Conservation (phyloP, 2,329 filamentous ascomycete species). For the Ascochyta rabiei region DNA sequence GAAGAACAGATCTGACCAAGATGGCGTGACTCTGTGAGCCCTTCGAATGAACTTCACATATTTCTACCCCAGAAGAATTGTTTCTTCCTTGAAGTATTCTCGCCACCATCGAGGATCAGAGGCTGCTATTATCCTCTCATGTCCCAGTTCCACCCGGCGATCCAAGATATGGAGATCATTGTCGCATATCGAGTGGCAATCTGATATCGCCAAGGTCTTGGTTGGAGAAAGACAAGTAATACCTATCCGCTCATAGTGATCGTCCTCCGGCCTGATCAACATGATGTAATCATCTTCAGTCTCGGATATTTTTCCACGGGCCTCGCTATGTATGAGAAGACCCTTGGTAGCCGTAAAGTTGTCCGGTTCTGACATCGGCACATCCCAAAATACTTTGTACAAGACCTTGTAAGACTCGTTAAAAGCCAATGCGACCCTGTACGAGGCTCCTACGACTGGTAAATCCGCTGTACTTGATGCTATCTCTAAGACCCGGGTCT, state of each 20-base stretch:
- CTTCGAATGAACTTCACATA: neutral
- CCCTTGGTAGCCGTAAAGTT: neutral
- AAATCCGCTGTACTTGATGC: neutral
- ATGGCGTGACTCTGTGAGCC: too few relatives aligned
- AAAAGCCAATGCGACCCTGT: neutral
- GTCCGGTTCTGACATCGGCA: neutral
- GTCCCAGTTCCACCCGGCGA: neutral
- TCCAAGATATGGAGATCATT: neutral
- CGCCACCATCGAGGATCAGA: neutral
- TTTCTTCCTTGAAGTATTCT: neutral
- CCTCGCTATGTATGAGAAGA: neutral
- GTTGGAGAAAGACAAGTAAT: neutral
- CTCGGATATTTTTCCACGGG: neutral
- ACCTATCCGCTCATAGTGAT: neutral
- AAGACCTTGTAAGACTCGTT: neutral
- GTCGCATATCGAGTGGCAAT: neutral
- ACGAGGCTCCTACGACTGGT: neutral
- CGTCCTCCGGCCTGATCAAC: neutral
- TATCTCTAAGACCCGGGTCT: neutral
- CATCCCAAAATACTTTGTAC: neutral
- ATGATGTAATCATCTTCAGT: neutral
- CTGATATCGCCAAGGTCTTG: neutral
- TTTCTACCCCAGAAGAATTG: neutral
- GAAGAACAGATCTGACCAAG: neutral
- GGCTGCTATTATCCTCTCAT: neutral